phyloP scores from a whole-genome alignment of 805 yeast species.

The Kuraishia capsulata region DNA sequence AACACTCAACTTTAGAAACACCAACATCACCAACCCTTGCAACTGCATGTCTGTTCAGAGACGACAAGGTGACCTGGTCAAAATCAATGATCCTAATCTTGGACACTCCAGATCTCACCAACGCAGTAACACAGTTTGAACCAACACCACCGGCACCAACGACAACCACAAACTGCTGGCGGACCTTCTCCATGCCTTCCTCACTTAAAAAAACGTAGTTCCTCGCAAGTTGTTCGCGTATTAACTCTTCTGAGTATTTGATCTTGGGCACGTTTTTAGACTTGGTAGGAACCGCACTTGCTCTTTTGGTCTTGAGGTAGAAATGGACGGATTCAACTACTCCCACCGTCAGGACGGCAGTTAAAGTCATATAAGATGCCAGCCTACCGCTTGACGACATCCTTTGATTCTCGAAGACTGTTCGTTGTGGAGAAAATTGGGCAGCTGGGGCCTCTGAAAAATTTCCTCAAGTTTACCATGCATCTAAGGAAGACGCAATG shows the following conservation, averaged over 20 bases:
- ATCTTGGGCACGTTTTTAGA: conserved; percentile 1
- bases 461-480: too few relatives aligned
- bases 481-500: too few relatives aligned
- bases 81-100: conserved; percentile 78
- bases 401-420: neutral
- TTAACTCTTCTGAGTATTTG: conserved; percentile 54
- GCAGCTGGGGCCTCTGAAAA: too few relatives aligned
- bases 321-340: conserved; percentile 26
- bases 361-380: conserved; percentile 10
- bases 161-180: conserved; percentile 65
- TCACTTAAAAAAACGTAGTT: conserved; percentile 89
- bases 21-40: conserved; percentile 93
- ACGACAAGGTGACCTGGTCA: conserved; percentile 90
- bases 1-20: conserved; percentile 75
- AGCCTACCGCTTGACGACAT: conserved; percentile 3
- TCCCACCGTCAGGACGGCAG: conserved; percentile 25
- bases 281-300: neutral
- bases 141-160: conserved; percentile 99
- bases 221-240: conserved; percentile 87
- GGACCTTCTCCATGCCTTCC: conserved; percentile 68
- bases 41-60: conserved; percentile 89
- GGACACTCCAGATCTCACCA: conserved; percentile 84
- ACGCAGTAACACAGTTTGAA: conserved; percentile 89
- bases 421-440: too few relatives aligned
- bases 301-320: conserved; percentile 7